Evolutionary conservation across 1,284 basidiomycete genomes (phyloP), one percentile per base, ranked within the genome.

Genomic region (Retiboletus flavoniger): DNA sequence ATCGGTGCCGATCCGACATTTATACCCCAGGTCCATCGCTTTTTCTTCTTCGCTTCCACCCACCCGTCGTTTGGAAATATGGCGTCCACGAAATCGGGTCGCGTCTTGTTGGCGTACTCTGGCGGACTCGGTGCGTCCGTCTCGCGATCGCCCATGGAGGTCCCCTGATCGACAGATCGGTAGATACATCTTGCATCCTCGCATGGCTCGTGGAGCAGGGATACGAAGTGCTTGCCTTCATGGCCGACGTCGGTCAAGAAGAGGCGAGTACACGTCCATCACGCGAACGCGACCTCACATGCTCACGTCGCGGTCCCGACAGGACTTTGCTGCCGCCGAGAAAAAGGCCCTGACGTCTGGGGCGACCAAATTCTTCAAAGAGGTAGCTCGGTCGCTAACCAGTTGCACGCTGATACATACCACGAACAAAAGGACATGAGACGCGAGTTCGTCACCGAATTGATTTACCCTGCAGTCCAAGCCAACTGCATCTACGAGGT

Each of bases 401-500:
- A 40, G 11, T 17, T 24, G 14, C 19, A 11, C 26, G 7, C 35
- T 49, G 29, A 52, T 13, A n/a, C 28, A 21, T 19, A 24, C 4
- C n/a, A n/a, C 10, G 14, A 10, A 19, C 39, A 14, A 41, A 59
- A 95, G 91, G 96, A 99, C 74, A 79, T 98, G 69, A 95, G 88
- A 74, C 84, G 91, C 61, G 96, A 99, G 74, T 99, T 99, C 66
- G 84, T 99, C 54, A 93, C 91, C 54, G 91, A 98, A 73, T 84
- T 99, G 66, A 98, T 99, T 72, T 98, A 96, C 77, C 93, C 96
- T 45, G 95, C 96, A 50, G 87, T 99, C 28, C 96, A 99, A 77
- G 93, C 93, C 60, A 99, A 99, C 75, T 93, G 92, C 75, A 98
- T 99, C 76, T 99, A 99, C 77, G 97, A 99, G 81, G 91, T 87